These are phyloP conservation scores for Oxyria digyna DNA, from an alignment of 148 eudicot species.

Conservation along the genomic window DNA sequence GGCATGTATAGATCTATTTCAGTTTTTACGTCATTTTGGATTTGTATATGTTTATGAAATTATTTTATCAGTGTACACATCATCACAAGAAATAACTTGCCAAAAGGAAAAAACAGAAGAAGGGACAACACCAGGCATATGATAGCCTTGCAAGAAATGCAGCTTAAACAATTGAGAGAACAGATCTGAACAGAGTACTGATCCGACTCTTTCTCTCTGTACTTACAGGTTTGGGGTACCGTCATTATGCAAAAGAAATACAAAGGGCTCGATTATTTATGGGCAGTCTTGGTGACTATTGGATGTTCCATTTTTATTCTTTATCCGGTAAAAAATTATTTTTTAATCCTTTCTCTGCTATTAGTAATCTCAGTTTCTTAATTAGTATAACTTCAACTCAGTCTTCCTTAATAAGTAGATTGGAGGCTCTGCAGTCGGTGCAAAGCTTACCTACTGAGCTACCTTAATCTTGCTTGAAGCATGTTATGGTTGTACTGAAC, in stretches of 20 bases:
- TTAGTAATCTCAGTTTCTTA: not conserved
- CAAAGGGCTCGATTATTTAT: conserved; percentile 74
- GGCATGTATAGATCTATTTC: not conserved
- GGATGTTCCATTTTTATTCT: conserved; percentile 82
- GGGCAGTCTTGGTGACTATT: conserved; percentile 69
- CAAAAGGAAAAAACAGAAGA: not conserved
- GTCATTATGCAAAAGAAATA: conserved; percentile 86
- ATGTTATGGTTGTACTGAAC: not conserved
- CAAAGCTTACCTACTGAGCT: not conserved
- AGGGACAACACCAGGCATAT: not conserved
- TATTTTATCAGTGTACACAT: not conserved
- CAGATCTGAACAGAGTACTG: not conserved
- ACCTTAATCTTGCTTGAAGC: not conserved
- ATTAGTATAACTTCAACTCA: not conserved
- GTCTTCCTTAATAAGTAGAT: no score
- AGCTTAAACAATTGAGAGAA: not conserved
- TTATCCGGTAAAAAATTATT: conserved; percentile 46
- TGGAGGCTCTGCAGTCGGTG: not conserved
- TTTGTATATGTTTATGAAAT: not conserved
- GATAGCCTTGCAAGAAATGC: not conserved
- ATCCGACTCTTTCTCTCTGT: not conserved
- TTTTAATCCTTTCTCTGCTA: not conserved
- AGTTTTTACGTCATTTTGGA: not conserved
- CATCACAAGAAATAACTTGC: not conserved
- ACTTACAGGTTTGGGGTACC: conserved; percentile 84